Evolutionary conservation across 2,329 filamentous ascomycete genomes (phyloP).

Genomic region (Cladophialophora yegresii): DNA sequence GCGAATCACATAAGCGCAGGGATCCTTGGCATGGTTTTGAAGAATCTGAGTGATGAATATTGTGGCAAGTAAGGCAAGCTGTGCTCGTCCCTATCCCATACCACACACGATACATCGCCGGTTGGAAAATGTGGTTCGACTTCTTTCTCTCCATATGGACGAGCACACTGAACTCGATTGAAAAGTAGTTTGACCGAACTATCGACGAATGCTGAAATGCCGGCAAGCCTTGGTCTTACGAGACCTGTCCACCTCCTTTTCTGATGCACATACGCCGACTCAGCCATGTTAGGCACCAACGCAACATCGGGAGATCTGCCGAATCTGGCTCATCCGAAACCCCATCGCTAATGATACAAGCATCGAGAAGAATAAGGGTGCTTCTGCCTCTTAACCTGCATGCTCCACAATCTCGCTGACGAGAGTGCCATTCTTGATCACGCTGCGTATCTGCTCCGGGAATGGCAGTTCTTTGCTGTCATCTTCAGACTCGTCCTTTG

Average conservation of each 20-base stretch:
- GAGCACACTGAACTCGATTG: not conserved
- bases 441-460: slow-evolving; percentile 86
- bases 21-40: too few relatives aligned
- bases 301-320: not conserved
- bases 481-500: slow-evolving; percentile 64
- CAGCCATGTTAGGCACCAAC: not conserved
- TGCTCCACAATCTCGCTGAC: slow-evolving; percentile 96
- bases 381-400: slow-evolving; percentile 60
- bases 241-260: slow-evolving; percentile 3
- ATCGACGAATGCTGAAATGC: not conserved
- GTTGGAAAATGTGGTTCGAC: not conserved
- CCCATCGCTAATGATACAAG: slow-evolving; percentile 28
- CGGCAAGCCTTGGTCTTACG: not conserved
- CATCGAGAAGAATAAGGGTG: slow-evolving; percentile 2
- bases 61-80: too few relatives aligned
- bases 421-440: slow-evolving; percentile 72
- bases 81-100: too few relatives aligned
- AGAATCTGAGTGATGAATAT: too few relatives aligned
- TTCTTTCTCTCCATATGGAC: not conserved
- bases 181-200: not conserved
- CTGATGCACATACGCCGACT: not conserved
- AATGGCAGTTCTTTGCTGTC: slow-evolving; percentile 87
- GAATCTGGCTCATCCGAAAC: slow-evolving; percentile 4
- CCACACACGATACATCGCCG: too few relatives aligned
- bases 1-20: too few relatives aligned